Conservation (phyloP, 805 yeast species). For the Zygosaccharomyces gambellarensis region DNA sequence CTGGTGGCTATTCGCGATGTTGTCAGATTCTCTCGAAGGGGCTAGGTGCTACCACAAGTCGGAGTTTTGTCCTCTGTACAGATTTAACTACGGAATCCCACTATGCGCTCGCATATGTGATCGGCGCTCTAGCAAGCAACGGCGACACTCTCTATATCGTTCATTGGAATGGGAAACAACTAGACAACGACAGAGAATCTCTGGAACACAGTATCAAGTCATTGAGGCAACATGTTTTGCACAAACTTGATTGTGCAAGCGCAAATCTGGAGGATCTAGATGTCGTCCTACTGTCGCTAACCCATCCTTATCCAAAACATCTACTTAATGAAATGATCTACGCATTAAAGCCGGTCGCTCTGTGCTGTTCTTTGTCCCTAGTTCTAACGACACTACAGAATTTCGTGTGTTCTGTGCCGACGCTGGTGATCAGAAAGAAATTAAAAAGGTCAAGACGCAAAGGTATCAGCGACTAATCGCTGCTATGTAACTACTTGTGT, state of each 20-base stretch:
- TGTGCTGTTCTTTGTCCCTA: conserved; percentile 30
- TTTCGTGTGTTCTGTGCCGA: conserved; percentile 34
- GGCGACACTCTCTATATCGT: conserved; percentile 77
- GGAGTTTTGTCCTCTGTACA: conserved; percentile 69
- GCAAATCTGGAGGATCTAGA: conserved; percentile 26
- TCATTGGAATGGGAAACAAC: conserved; percentile 24
- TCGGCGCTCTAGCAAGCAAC: conserved; percentile 78
- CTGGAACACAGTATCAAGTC: conserved; percentile 17
- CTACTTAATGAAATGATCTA: conserved; percentile 36
- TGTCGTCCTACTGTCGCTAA: conserved; percentile 34
- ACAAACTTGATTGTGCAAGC: conserved; percentile 29
- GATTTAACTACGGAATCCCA: conserved; percentile 79
- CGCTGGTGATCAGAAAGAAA: conserved; percentile 32
- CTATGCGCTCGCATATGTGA: conserved; percentile 81
- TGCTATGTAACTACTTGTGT: background rate
- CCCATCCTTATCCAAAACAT: conserved; percentile 39
- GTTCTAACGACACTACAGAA: conserved; percentile 29
- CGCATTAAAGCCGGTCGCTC: conserved; percentile 33
- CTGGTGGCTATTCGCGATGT: conserved; percentile 29
- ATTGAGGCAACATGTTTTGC: conserved; percentile 19
- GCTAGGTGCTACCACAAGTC: conserved; percentile 29
- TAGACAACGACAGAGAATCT: conserved; percentile 5
- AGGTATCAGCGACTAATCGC: conserved; percentile 23
- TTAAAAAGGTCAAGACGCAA: conserved; percentile 28
- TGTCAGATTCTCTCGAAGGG: conserved; percentile 19